Base-by-base conservation (phyloP, 169 alveolate species). In the Plasmodium inui region DNA sequence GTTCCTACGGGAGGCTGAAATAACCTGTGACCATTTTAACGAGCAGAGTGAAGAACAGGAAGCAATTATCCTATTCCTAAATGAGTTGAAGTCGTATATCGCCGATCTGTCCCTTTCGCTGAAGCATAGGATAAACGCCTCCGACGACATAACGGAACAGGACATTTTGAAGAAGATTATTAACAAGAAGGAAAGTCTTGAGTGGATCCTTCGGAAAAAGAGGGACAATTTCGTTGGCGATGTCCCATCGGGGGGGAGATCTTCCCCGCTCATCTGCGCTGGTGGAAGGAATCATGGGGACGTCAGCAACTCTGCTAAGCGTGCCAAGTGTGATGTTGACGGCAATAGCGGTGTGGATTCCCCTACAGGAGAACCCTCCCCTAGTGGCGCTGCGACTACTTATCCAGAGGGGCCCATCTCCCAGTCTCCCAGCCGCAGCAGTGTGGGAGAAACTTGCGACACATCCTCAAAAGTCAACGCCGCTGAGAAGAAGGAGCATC, bases 101-200 rank as follows among this genome's bases (percentile, higher is more conserved):
- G 22, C 17, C 50, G 94, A 88, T 26, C 30, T 88, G 2, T 78
- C 94, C 26, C 14, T 32, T 17, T 88, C 94, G 3, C 53, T 88
- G 3, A 88, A 57, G 71, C 76, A 61, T 17, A 55, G 46, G 22
- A 46, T 79, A 88, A 88, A 88, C 32, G 14, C 81, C 14, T 8
- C 84, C 22, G 41, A 78, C n/a, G 88, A 78, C 9, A 10, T 57
- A 22, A 78, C 89, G 2, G 89, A 88, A 9, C 19, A 39, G 17
- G 89, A 88, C 30, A 88, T 88, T 17, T 55, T 88, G 72, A 88
- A 88, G 67, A 88, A 88, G 41, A 76, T 88, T 22, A 88, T 88
- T 88, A 55, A 22, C 9, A 88, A 88, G 46, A 88, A 88, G 72
- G 83, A 88, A 26, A 34, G 34, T 14, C 55, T 88, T 22, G 86